Evolutionary conservation across 2,329 filamentous ascomycete species (phyloP).

Genomic region (Hymenoscyphus infarciens): DNA sequence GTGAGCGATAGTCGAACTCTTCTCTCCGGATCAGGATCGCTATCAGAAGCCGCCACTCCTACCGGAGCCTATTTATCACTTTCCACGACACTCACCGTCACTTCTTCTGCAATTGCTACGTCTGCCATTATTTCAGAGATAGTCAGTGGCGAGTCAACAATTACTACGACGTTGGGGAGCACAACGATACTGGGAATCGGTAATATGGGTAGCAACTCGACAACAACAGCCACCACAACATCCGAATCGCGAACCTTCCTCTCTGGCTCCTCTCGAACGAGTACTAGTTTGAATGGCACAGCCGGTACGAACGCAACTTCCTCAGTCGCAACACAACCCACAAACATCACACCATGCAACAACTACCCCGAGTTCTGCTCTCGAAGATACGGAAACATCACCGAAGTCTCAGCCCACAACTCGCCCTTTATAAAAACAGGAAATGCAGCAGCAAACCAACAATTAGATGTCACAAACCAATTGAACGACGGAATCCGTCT

Average conservation of each 20-base stretch:
- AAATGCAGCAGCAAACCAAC: conserved; percentile 75
- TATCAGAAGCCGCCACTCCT: conserved; percentile 32
- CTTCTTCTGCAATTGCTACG: conserved; percentile 30
- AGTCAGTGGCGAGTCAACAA: conserved; percentile 24
- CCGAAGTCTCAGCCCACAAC: conserved; percentile 75
- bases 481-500: conserved; percentile 73
- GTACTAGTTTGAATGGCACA: conserved; percentile 43
- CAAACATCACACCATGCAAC: conserved; percentile 78
- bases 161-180: conserved; percentile 28
- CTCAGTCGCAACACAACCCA: conserved; percentile 43
- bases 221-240: conserved; percentile 30
- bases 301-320: conserved; percentile 46
- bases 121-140: conserved; percentile 28
- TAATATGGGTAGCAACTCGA: conserved; percentile 22
- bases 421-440: conserved; percentile 69
- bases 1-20: conserved; percentile 18
- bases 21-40: conserved; percentile 18
- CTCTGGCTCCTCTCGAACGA: conserved; percentile 27
- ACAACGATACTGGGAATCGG: conserved; percentile 30
- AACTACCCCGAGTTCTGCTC: conserved; percentile 72
- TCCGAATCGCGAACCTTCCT: conserved; percentile 41
- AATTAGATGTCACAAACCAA: conserved; percentile 62
- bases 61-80: conserved; percentile 40
- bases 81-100: conserved; percentile 35
- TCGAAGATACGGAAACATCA: conserved; percentile 78